Base-by-base conservation (phyloP, 202 grass and related monocot species). In the Bolboschoenoplectus hybrid region DNA sequence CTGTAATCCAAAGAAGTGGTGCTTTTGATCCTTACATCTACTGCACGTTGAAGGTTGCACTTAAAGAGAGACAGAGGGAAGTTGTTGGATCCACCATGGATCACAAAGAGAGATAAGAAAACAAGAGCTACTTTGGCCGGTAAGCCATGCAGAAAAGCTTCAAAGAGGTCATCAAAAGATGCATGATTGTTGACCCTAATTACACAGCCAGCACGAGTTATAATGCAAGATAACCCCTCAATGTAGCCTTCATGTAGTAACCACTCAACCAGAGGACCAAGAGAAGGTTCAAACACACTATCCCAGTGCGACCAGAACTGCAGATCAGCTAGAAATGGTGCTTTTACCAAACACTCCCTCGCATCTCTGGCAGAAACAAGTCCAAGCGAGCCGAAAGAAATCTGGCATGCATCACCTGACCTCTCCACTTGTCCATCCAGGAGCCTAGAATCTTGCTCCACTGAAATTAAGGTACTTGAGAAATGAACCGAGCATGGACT, bases 311-410 rank as follows among this genome's bases (percentile, higher is more conserved):
- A 86, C 84, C 84, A 86, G 19, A 62, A 49, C 41, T 65, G 84
- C 46, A 86, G 72, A 86, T 86, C 84, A 76, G 56, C 34, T 35
- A 86, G 84, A 74, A 79, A 76, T 11, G 84, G 84, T 64, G 84
- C 72, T 80, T 86, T 80, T 20, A 80, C 10, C 61, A 86, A 78
- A 76, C 84, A 86, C 35, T 86, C 67, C 52, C 17, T 86, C 63
- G 84, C 84, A 65, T 86, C 84, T 32, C 71, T 84, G 8, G 20
- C 62, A 55, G 82, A 84, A 84, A 84, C 38, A 67, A 63, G 32
- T 52, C 46, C 64, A 34, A 67, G 14, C 20, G 56, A 86, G 13
- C 35, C 9, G 57, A 84, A 56, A 67, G 82, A 84, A 72, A 67
- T 36, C 60, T 35, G 40, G 51, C 17, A 46, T n/a, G 19, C 65